Percentiles rank a stretch among this genome's conserved stretches.
Evolutionary conservation across 331 rosid genomes (phyloP).

Genomic region (Telfairia occidentalis): DNA sequence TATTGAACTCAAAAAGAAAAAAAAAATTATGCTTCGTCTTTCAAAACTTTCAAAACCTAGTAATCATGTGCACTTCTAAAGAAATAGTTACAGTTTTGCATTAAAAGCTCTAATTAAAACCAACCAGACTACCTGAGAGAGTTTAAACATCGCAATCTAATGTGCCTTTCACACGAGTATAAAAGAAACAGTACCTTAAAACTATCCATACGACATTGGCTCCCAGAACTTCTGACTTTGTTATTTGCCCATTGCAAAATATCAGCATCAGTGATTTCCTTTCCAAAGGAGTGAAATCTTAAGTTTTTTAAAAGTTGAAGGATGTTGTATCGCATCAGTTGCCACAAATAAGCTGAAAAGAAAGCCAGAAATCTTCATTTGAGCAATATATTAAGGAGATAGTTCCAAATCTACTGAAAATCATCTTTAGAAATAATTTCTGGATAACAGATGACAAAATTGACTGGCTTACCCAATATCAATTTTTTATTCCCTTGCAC

Average conservation of each 20-base stretch:
- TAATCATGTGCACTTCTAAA: not conserved
- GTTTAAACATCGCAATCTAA: not conserved
- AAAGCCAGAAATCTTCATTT: conserved; percentile 11
- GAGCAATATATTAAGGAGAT: not conserved
- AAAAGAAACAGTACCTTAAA: conserved; percentile 47
- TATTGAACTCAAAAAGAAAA: too few relatives aligned
- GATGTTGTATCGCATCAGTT: conserved; percentile 84
- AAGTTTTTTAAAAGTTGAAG: conserved; percentile 87
- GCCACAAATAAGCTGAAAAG: conserved; percentile 89
- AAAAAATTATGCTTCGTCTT: not conserved
- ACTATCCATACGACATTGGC: conserved; percentile 67
- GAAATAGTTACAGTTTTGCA: not conserved
- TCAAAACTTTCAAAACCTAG: not conserved
- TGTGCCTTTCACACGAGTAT: not conserved
- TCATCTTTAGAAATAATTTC: not conserved
- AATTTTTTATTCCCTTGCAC: conserved; percentile 88
- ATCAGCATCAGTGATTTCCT: conserved; percentile 83
- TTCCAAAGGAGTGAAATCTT: conserved; percentile 88
- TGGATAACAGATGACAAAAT: not conserved
- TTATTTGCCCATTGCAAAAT: conserved; percentile 81
- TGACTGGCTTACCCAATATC: conserved; percentile 52
- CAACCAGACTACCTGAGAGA: not conserved
- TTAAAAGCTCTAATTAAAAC: not conserved
- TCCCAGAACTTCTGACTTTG: conserved; percentile 71
- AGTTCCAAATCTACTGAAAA: not conserved